phyloP scores from a whole-genome alignment of 1,139 yeast genomes.

The Pichia sp. region DNA sequence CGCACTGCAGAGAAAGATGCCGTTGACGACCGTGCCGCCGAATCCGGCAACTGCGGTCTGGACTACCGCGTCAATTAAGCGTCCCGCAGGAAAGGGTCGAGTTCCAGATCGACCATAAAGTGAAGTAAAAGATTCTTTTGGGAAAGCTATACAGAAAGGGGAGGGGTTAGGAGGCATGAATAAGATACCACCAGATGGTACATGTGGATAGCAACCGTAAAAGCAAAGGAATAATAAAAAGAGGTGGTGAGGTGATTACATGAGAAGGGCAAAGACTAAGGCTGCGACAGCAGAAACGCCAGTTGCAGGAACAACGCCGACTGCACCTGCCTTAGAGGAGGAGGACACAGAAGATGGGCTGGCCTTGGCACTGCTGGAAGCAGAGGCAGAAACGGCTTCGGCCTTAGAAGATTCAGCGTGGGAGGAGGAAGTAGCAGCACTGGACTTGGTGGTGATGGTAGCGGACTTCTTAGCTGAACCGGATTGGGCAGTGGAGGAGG shows the following conservation, averaged over 20 bases:
- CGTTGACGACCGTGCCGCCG: not conserved
- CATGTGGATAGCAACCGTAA: not conserved
- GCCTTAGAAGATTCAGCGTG: not conserved
- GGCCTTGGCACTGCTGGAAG: slow-evolving; percentile 2
- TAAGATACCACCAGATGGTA: not conserved
- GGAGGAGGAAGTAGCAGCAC: not conserved
- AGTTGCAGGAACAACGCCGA: slow-evolving; percentile 6
- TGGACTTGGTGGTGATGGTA: no score
- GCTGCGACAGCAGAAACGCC: slow-evolving; percentile 5
- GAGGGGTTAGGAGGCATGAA: not conserved
- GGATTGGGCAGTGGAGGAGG: not conserved
- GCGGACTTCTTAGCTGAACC: not conserved
- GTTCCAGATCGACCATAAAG: not conserved
- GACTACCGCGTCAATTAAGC: not conserved
- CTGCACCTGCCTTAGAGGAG: slow-evolving; percentile 11
- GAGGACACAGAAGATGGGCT: slow-evolving; percentile 3
- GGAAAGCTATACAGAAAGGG: not conserved
- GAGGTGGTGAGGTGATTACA: not conserved
- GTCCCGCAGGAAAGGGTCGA: not conserved
- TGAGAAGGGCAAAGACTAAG: slow-evolving; percentile 6
- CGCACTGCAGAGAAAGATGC: no score
- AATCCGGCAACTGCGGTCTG: not conserved
- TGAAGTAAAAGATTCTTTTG: no score
- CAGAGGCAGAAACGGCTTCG: not conserved
- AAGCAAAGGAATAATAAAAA: not conserved